Conservation (phyloP, 2,329 filamentous ascomycete genomes). For the Boeremia exigua region DNA sequence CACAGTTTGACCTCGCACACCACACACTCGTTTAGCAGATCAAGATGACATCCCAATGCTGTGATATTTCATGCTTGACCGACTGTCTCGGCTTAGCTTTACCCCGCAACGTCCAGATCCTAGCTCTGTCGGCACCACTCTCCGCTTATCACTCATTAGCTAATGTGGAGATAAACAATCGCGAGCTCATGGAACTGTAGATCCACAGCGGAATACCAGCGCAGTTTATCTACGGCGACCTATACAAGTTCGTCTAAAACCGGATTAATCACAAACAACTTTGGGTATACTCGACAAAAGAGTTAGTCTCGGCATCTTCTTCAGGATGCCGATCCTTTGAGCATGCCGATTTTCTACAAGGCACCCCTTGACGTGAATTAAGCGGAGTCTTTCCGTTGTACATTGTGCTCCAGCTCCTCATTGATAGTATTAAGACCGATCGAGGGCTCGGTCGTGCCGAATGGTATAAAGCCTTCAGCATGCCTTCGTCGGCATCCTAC, state of each 20-base stretch:
- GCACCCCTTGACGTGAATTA: background rate
- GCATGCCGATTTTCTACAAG: constrained; percentile 1
- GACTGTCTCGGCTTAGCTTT: background rate
- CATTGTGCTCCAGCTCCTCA: background rate
- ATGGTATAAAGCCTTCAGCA: background rate
- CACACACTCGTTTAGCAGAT: background rate
- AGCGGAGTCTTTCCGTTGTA: constrained; percentile 1
- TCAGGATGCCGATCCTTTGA: background rate
- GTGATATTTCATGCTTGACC: background rate
- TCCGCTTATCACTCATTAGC: constrained; percentile 4
- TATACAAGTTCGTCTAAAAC: background rate
- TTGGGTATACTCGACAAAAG: too few relatives aligned
- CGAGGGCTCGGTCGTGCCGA: background rate
- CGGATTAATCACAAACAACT: background rate
- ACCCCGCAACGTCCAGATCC: background rate
- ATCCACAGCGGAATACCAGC: constrained; percentile 3
- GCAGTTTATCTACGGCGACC: background rate
- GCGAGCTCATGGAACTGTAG: background rate
- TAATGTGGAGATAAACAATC: background rate
- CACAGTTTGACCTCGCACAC: background rate
- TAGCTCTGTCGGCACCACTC: background rate
- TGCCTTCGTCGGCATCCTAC: background rate
- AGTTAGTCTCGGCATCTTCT: background rate
- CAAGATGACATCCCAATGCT: background rate
- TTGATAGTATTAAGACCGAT: background rate